phyloP scores from a whole-genome alignment of 306 rosid species.

The Pyrus betulifolia region DNA sequence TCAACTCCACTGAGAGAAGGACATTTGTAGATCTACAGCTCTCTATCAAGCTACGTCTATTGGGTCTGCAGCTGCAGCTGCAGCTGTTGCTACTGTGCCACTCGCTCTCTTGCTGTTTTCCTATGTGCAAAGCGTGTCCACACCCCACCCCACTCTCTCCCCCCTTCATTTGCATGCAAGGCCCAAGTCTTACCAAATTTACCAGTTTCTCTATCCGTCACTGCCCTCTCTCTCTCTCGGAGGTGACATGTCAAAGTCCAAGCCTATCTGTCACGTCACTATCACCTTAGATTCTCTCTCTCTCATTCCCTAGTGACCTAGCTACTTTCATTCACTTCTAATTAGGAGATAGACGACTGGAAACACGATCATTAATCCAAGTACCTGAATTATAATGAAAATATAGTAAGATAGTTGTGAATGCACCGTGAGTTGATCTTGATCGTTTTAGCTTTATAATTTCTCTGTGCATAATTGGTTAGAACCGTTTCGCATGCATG shows the following conservation, averaged over 20 bases:
- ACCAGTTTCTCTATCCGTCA: not conserved
- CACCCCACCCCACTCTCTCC: not conserved
- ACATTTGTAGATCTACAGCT: slow-evolving; percentile 6
- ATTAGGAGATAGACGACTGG: not conserved
- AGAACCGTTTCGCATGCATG: not conserved
- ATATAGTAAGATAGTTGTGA: too few relatives aligned
- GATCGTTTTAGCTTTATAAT: too few relatives aligned
- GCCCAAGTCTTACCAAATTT: not conserved
- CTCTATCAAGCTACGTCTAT: not conserved
- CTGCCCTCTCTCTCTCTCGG: not conserved
- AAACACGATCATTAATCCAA: too few relatives aligned
- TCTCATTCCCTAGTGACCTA: not conserved
- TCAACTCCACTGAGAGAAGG: slow-evolving; percentile 18
- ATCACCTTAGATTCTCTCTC: slow-evolving; percentile 52
- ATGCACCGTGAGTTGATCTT: not conserved
- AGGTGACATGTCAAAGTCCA: slow-evolving; percentile 57
- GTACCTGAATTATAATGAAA: not conserved
- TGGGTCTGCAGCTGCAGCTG: not conserved
- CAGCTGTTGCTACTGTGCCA: slow-evolving; percentile 14
- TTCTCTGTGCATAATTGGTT: not conserved
- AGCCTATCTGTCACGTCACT: slow-evolving; percentile 51
- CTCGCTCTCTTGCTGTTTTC: slow-evolving; percentile 9
- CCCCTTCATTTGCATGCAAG: slow-evolving; percentile 13
- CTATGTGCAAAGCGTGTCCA: not conserved
- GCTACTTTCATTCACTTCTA: not conserved